phyloP scores from a whole-genome alignment of 2,329 filamentous ascomycete species.

The Alternaria metachromatica region DNA sequence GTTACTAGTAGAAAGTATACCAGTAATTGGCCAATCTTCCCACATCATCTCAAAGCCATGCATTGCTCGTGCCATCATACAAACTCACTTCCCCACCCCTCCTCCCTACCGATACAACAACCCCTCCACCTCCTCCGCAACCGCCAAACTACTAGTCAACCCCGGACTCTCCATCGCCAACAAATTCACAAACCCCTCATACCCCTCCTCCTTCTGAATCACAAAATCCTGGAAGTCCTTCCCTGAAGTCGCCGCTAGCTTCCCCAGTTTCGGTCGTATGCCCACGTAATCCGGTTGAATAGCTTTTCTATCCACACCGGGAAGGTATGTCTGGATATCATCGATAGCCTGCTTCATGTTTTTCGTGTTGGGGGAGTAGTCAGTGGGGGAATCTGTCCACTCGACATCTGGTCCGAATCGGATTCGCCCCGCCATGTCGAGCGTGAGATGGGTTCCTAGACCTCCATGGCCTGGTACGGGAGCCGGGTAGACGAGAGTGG shows the following conservation, averaged over 20 bases:
- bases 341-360: constrained; percentile 71
- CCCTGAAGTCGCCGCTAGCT: constrained; percentile 65
- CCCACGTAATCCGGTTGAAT: constrained; percentile 87
- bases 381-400: constrained; percentile 76
- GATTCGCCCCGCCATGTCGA: constrained; percentile 83
- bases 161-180: constrained; percentile 94
- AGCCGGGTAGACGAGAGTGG: constrained; percentile 84
- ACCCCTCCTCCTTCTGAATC: constrained; percentile 78
- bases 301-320: constrained; percentile 69
- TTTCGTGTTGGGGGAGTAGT: constrained; percentile 71
- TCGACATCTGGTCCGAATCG: constrained; percentile 96
- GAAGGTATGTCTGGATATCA: constrained; percentile 82
- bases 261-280: constrained; percentile 82
- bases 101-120: constrained; percentile 56
- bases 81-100: no score
- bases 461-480: constrained; percentile 82
- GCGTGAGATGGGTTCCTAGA: constrained; percentile 89
- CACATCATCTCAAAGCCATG: no score
- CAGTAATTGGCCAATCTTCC: background rate
- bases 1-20: background rate
- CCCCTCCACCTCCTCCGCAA: constrained; percentile 75
- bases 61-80: no score
- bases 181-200: constrained; percentile 83
- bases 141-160: constrained; percentile 83
- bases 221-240: constrained; percentile 84